Evolutionary conservation across 2,329 filamentous ascomycete species (phyloP).

Genomic region (Daldinia eschscholtzii): DNA sequence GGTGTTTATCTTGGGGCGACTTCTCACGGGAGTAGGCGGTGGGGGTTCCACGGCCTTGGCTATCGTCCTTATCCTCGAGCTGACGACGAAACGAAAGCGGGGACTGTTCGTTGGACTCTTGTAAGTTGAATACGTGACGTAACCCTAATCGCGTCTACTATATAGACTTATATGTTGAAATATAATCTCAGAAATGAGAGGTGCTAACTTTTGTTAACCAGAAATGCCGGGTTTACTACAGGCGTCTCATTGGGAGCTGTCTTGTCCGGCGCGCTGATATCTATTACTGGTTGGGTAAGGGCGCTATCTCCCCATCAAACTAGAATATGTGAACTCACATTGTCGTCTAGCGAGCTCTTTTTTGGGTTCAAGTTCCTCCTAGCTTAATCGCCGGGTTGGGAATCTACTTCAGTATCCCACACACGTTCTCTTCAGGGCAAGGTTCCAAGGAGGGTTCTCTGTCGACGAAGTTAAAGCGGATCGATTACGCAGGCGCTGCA

Average conservation of each 20-base stretch:
- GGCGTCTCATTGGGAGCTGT: constrained; percentile 80
- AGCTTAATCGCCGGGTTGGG: constrained; percentile 70
- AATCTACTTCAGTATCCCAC: constrained; percentile 75
- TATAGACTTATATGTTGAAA: background rate
- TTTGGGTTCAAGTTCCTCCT: constrained; percentile 77
- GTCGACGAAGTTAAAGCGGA: constrained; percentile 68
- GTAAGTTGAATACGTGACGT: constrained; percentile 39
- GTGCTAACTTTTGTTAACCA: constrained; percentile 11
- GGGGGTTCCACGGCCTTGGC: constrained; percentile 80
- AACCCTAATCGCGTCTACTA: background rate
- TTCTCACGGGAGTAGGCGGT: constrained; percentile 75
- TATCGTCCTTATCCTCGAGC: constrained; percentile 81
- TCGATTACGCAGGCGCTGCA: constrained; percentile 81
- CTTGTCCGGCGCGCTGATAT: constrained; percentile 74
- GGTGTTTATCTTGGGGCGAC: constrained; percentile 76
- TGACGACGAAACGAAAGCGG: constrained; percentile 74
- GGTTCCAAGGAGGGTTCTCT: constrained; percentile 58
- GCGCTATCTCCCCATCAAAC: background rate
- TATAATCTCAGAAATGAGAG: background rate
- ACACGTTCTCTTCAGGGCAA: constrained; percentile 49
- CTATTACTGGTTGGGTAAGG: constrained; percentile 76
- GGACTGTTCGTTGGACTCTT: constrained; percentile 81
- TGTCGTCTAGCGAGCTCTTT: constrained; percentile 71
- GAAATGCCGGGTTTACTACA: constrained; percentile 77
- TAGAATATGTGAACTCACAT: constrained; percentile 29